phyloP scores from a whole-genome alignment of 179 eudicot genomes.

The Beta corolliflora region DNA sequence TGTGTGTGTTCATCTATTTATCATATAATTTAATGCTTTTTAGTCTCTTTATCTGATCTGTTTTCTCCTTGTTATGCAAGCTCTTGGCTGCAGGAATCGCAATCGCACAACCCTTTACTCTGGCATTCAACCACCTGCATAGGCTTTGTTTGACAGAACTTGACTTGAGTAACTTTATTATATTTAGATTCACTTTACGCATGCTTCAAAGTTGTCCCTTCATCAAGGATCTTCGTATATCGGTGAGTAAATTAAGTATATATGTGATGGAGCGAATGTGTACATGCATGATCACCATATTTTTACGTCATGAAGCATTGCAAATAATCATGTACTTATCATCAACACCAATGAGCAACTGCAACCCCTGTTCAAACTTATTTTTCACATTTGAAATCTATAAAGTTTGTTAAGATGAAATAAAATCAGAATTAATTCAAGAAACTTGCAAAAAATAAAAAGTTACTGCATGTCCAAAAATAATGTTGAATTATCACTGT shows the following conservation, averaged over 20 bases:
- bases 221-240: background rate
- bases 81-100: background rate
- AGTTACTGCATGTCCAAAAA: no score
- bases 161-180: background rate
- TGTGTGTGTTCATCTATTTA: no score
- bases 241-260: background rate
- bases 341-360: no score
- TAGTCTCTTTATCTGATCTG: background rate
- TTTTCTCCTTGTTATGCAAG: background rate
- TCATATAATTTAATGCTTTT: background rate
- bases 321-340: no score
- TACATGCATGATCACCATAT: no score
- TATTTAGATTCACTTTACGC: background rate
- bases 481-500: background rate
- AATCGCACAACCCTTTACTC: background rate
- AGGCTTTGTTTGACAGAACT: background rate
- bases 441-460: no score
- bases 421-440: no score
- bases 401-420: no score
- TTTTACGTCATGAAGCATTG: no score
- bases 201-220: constrained; percentile 1
- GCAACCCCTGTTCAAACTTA: no score
- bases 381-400: no score
- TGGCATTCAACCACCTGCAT: background rate
- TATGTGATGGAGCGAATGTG: no score